Evolutionary conservation across 1,139 yeast genomes (phyloP), one percentile per base, ranked within the genome.

Genomic region (Suhomyces coccinellae): DNA sequence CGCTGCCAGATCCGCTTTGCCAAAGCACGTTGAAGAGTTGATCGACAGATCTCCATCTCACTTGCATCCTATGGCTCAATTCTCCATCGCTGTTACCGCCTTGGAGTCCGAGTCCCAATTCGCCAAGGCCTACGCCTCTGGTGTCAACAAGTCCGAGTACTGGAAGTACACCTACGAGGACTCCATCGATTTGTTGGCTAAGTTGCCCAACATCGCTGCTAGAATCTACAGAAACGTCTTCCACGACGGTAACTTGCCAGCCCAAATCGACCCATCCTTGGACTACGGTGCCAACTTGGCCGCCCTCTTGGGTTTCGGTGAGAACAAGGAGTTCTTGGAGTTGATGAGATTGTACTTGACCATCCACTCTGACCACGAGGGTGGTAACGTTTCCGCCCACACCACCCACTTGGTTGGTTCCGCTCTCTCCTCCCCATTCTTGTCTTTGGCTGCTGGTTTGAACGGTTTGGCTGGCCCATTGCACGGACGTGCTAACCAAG

Each of bases 401-500:
- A 83, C 97, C 62, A 90, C 98, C 56, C 97, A 91, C 74, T 80
- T 91, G 71, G 97, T 91, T 54, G 97, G 97, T 59, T 87, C 96
- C 31, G 97, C 98, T 48, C 80, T 91, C 61, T 85, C 96, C 22
- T 90, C 96, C 49, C 97, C 97, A 65, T 89, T 80, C 80, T 79
- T 91, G 63, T 87, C 97, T 39, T 83, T 88, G 59, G 85, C 97
- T 52, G 97, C 97, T 47, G 97, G 97, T 70, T 76, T 91, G 68
- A 87, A 88, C 75, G 98, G 98, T 72, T 82, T 91, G 66, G 98
- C 98, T 51, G 98, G 98, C 70, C 98, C 98, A 56, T 82, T 91
- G 66, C 98, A 91, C 73, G 98, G 98, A 55, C 85, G 95, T 73
- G 98, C 98, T 57, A 91, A 91, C 77, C 98, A 91, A 77, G 98